Evolutionary conservation across 2,329 filamentous ascomycete genomes (phyloP).

Genomic region (Cadophora gregata): DNA sequence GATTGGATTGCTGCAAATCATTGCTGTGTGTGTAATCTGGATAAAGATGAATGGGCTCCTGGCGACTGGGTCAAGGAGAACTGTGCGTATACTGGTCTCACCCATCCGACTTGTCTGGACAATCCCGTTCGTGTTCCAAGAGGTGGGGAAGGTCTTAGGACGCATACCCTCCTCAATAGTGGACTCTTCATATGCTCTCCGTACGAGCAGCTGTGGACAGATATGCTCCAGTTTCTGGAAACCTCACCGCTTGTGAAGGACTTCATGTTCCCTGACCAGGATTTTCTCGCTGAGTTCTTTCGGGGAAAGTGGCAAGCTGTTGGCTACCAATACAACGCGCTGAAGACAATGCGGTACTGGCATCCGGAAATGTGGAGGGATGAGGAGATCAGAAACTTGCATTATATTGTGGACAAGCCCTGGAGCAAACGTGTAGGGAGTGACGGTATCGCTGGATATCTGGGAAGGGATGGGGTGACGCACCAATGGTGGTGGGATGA

Average conservation of each 20-base stretch:
- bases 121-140: conserved; percentile 45
- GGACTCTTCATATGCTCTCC: conserved; percentile 59
- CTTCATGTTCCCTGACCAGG: conserved; percentile 63
- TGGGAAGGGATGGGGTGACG: conserved; percentile 56
- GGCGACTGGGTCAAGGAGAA: conserved; percentile 64
- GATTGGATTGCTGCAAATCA: conserved; percentile 80
- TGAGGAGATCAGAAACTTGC: conserved; percentile 60
- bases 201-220: conserved; percentile 47
- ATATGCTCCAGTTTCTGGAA: conserved; percentile 44
- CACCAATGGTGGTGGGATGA: conserved; percentile 61
- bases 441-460: conserved; percentile 47
- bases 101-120: conserved; percentile 41
- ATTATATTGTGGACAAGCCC: conserved; percentile 66
- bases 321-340: conserved; percentile 65
- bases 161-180: conserved; percentile 55
- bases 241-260: conserved; percentile 28
- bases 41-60: conserved; percentile 77
- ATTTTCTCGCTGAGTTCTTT: conserved; percentile 60
- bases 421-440: conserved; percentile 54
- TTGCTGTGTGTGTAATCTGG: conserved; percentile 83
- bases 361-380: conserved; percentile 62
- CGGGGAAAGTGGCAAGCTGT: conserved; percentile 58
- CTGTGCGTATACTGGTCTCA: conserved; percentile 60
- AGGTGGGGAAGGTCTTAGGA: conserved; percentile 40
- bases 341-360: conserved; percentile 63